Evolutionary conservation across 2,329 filamentous ascomycete species (phyloP), one percentile per base, ranked within the genome.

Genomic region (Penicillium sp.): DNA sequence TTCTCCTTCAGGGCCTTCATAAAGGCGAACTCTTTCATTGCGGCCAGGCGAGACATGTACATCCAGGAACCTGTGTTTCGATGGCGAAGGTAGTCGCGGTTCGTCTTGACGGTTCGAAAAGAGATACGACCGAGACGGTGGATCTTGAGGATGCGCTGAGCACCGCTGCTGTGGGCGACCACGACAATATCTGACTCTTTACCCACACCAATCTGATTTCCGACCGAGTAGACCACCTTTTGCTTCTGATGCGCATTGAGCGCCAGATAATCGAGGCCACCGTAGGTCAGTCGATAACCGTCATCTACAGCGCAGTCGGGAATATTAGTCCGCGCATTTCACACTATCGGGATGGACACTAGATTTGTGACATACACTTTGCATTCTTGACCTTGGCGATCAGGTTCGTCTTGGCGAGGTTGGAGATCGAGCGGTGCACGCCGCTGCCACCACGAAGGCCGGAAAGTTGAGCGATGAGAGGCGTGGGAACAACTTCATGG

Each of bases 151-250:
- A 98, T 86, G 52, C 81, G 78, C 66, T 96, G 90, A 18, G 76
- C 75, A 49, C 89, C 90, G 5, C 78, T 79, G 45, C 89, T 78
- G 61, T 90, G 83, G 47, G 93, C 91, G 42, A 95, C 90, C 49
- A 97, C 85, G 69, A 94, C 87, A 64, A 98, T 97, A 65, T 98
- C 93, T 59, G 88, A 95, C 73, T 98, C 93, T 69, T 98, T 98
- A 46, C 93, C 93, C 3, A 97, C 90, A 41, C 94, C 93, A 56
- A 98, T 88, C 63, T 94, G 87, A 68, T 86, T 93, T 45, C 93
- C 93, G 4, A 97, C 88, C 58, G 88, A 94, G 78, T 95, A 97
- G 36, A 97, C 80, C 47, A 80, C 81, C 59, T 86, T 85, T 55
- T 83, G 78, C 60, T 87, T 86, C 49, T 90, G 85, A 67, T 97